Percentiles rank a stretch among this genome's conserved stretches.
These are phyloP conservation scores for Moricandia arvensis DNA, from an alignment of 345 rosid species.

Conservation along the genomic window DNA sequence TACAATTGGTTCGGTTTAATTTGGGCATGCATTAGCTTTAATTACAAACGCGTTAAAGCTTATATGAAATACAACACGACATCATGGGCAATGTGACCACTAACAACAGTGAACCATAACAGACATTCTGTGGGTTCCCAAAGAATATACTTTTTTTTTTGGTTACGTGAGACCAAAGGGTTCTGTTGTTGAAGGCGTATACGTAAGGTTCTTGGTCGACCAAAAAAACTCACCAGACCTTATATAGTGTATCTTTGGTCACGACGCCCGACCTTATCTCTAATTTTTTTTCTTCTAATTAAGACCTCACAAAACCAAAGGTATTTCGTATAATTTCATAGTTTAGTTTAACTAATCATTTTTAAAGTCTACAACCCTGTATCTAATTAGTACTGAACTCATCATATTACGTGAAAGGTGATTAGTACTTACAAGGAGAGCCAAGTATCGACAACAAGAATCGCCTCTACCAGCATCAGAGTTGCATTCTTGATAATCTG, in stretches of 20 bases:
- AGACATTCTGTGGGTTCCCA: conserved; percentile 18
- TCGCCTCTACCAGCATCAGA: conserved; percentile 47
- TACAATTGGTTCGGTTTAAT: conserved; percentile 19
- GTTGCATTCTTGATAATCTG: conserved; percentile 41
- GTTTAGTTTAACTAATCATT: conserved; percentile 4
- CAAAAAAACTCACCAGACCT: conserved; percentile 1
- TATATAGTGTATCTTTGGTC: background rate
- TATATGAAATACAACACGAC: background rate
- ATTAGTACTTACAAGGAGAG: conserved; percentile 52
- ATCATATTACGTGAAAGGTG: background rate
- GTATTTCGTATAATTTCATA: background rate
- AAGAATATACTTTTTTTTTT: background rate
- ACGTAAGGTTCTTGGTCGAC: conserved; percentile 14
- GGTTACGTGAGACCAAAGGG: background rate
- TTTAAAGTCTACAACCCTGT: background rate
- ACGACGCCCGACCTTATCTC: conserved; percentile 4
- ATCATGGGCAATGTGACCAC: conserved; percentile 18
- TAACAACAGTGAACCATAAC: conserved; percentile 10
- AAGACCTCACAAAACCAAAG: conserved; percentile 14
- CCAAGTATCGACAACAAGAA: conserved; percentile 58
- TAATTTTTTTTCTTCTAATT: background rate
- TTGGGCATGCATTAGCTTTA: conserved; percentile 7
- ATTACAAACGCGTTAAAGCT: conserved; percentile 27
- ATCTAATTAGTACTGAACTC: background rate
- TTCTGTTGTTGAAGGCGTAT: background rate